These are phyloP conservation scores for Penicillium lividum DNA, from an alignment of 495 filamentous ascomycete genomes.

Conservation along the genomic window DNA sequence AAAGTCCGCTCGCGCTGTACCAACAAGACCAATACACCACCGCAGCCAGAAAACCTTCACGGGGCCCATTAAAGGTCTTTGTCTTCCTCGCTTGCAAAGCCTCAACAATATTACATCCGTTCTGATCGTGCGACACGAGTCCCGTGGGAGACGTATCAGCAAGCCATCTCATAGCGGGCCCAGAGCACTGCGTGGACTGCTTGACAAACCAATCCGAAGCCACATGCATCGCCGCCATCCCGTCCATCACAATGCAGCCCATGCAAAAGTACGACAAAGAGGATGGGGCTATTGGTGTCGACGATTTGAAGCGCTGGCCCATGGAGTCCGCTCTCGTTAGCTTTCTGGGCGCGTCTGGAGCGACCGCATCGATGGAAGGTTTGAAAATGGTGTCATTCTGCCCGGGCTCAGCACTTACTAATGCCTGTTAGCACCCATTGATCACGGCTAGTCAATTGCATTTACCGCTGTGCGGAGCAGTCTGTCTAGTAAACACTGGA, in stretches of 20 bases:
- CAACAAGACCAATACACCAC: too few species aligned
- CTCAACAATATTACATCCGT: too few species aligned
- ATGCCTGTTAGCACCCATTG: slow-evolving; percentile 9
- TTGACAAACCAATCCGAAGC: slow-evolving; percentile 7
- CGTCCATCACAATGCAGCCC: slow-evolving; percentile 32
- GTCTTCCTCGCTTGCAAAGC: too few species aligned
- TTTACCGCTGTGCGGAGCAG: too few species aligned
- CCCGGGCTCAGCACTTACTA: neutral
- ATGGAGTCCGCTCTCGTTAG: slow-evolving; percentile 24
- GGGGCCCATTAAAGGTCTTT: too few species aligned
- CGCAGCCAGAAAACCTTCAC: too few species aligned
- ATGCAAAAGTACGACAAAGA: slow-evolving; percentile 40
- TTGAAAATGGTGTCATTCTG: slow-evolving; percentile 17
- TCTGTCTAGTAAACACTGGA: too few species aligned
- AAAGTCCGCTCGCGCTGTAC: too few species aligned
- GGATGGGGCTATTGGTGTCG: slow-evolving; percentile 32
- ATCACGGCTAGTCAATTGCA: neutral
- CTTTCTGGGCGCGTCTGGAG: slow-evolving; percentile 24
- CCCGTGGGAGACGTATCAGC: neutral
- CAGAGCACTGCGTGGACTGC: slow-evolving; percentile 5
- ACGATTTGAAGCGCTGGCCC: slow-evolving; percentile 33
- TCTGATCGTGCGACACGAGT: neutral
- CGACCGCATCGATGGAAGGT: slow-evolving; percentile 17
- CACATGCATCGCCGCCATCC: slow-evolving; percentile 21
- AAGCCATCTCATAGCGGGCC: slow-evolving; percentile 1